Evolutionary conservation across 768 basidiomycete genomes (phyloP), one percentile per base, ranked within the genome.

Genomic region (Naematelia aurantialba): DNA sequence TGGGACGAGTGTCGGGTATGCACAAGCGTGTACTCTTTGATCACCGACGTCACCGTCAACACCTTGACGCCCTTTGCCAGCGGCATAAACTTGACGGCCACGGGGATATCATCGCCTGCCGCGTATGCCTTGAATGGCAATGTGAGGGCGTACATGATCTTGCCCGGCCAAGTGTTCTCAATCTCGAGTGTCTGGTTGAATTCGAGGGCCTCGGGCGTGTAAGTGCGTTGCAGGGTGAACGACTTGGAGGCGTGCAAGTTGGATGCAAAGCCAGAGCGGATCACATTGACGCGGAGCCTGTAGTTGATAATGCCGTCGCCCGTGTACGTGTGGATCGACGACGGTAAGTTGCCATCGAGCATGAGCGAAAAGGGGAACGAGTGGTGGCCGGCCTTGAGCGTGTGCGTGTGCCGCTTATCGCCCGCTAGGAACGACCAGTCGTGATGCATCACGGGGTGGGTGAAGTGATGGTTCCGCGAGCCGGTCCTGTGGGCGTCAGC

Each of bases 81-180:
- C 0, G 94, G 92, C 30, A 85, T 85, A 73, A 96, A 89, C 74
- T 94, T 96, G 76, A 91, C 83, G 12, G 87, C 79, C 0, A 89
- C 87, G 0, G 87, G 87, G 56, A 96, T 79, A 10, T 82, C 82
- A 76, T 97, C 92, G 4, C 92, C 93, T 0, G 87, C 88, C 0
- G 91, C 89, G 85, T 89, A 97, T 0, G 93, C 94, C 73, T 93
- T 94, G 81, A 94, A 91, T 0, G 93, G 93, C 29, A 98, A 78
- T 80, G 91, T 88, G 71, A 79, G 67, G 4, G 88, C 86, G 76
- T 94, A 97, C 92, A 93, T 94, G 78, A 96, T 80, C 79, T 97
- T 98, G 21, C 87, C 88, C 0, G 94, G 92, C 94, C 94, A 98
- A 14, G 91, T 92, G 76, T 93, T 96, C 77, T 96, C 79, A 52